These are phyloP conservation scores for Fusarium sp. DNA, from an alignment of 2,329 filamentous ascomycete species.

Conservation along the genomic window DNA sequence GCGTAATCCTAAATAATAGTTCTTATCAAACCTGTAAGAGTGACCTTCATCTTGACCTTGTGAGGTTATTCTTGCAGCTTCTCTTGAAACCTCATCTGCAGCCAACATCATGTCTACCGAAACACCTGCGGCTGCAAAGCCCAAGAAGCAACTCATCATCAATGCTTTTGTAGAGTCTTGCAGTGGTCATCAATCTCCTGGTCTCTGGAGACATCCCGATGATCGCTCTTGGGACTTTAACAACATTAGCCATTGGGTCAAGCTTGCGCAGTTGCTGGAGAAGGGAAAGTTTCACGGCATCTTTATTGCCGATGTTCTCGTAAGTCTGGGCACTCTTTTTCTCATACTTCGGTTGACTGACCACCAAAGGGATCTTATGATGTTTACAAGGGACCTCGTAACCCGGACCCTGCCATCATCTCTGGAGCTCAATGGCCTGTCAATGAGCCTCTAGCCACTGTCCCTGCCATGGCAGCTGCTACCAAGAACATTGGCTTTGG, in stretches of 20 bases:
- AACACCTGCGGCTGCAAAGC: slow-evolving; percentile 16
- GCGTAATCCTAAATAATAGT: neutral
- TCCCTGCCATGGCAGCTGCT: slow-evolving; percentile 74
- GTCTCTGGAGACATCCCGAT: slow-evolving; percentile 68
- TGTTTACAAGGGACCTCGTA: slow-evolving; percentile 70
- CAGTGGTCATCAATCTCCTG: slow-evolving; percentile 58
- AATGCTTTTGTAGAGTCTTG: slow-evolving; percentile 56
- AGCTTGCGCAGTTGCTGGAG: slow-evolving; percentile 52
- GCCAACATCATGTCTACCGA: neutral
- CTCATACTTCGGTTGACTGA: neutral
- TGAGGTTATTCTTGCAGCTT: neutral
- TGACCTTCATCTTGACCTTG: neutral
- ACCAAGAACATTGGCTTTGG: slow-evolving; percentile 76
- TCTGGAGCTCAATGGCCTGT: slow-evolving; percentile 77
- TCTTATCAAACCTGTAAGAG: neutral
- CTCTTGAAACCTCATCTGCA: neutral
- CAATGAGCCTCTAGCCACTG: slow-evolving; percentile 71
- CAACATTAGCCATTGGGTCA: slow-evolving; percentile 68
- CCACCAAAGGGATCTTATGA: slow-evolving; percentile 67
- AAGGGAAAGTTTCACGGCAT: slow-evolving; percentile 71
- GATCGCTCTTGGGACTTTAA: slow-evolving; percentile 72
- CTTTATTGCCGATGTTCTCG: slow-evolving; percentile 71
- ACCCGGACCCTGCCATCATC: slow-evolving; percentile 64
- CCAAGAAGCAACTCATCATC: slow-evolving; percentile 54
- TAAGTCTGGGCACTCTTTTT: slow-evolving; percentile 6